phyloP scores from a whole-genome alignment of 106 monocot genomes.

The Acorus gramineus region DNA sequence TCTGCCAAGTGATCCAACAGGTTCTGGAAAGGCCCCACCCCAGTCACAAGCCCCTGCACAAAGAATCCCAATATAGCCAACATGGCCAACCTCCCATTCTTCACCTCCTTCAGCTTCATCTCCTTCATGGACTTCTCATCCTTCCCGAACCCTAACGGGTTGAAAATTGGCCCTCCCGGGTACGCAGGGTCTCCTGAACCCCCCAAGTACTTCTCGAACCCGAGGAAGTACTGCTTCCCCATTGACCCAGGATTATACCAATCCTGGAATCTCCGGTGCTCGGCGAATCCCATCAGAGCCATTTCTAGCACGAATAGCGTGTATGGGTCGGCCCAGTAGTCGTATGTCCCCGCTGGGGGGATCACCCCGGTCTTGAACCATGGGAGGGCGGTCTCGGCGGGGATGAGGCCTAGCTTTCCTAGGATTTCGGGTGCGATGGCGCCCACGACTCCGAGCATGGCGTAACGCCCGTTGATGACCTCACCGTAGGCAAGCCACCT shows the following conservation, averaged over 20 bases:
- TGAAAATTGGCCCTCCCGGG: slow-evolving; percentile 87
- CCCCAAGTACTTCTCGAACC: slow-evolving; percentile 69
- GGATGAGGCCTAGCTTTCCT: slow-evolving; percentile 71
- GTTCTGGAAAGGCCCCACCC: slow-evolving; percentile 86
- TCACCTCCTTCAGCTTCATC: slow-evolving; percentile 93
- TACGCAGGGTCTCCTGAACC: slow-evolving; percentile 82
- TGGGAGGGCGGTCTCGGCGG: slow-evolving; percentile 70
- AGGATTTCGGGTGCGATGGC: slow-evolving; percentile 76
- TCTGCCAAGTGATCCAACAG: slow-evolving; percentile 86
- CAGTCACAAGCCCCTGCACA: slow-evolving; percentile 63
- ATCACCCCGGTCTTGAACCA: slow-evolving; percentile 97
- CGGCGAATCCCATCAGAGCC: slow-evolving; percentile 93
- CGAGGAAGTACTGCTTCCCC: slow-evolving; percentile 91
- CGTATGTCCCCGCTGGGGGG: slow-evolving; percentile 89
- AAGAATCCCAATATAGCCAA: slow-evolving; percentile 75
- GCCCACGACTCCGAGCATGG: slow-evolving; percentile 78
- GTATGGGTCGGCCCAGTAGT: slow-evolving; percentile 93
- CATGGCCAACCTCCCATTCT: slow-evolving; percentile 97
- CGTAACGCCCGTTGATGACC: slow-evolving; percentile 79
- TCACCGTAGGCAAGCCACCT: slow-evolving; percentile 91
- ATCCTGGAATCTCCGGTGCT: slow-evolving; percentile 92
- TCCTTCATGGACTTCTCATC: slow-evolving; percentile 85
- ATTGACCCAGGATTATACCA: slow-evolving; percentile 89
- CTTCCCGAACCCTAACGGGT: slow-evolving; percentile 89
- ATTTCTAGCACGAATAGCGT: slow-evolving; percentile 86